Evolutionary conservation across 1,139 yeast species (phyloP), one percentile per base, ranked within the genome.

Genomic region (Debaryomycetaceae sp.): DNA sequence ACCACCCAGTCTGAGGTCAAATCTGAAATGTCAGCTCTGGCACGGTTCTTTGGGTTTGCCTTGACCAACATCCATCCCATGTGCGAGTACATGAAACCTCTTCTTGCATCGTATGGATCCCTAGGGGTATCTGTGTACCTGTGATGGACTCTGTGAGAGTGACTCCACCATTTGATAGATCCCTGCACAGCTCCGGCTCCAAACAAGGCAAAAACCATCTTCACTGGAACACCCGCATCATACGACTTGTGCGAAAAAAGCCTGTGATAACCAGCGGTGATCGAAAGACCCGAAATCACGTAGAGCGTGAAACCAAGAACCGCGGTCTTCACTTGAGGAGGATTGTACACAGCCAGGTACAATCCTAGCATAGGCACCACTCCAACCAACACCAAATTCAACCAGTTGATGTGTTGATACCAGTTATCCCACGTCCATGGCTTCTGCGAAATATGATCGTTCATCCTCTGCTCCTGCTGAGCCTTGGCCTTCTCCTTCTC

Each of bases 151-250:
- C 99, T 84, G 75, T 93, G 99, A 45, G 95, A 86, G 65, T 93
- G 97, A 44, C 95, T 84, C 99, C 99, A 93, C 99, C 99, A 95
- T 72, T 93, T 90, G 66, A 91, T 85, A 42, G 97, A 90, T 54
- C 99, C 99, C 71, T 93, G 96, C 47, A 89, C 90, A 46, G 97
- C 88, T 45, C 96, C 96, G 39, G 96, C 95, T 47, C 99, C 99
- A 54, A 87, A 86, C 40, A 89, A 71, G 38, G 96, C 95, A 58
- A 78, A 85, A 57, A 86, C 77, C 39, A 88, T 53, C 54, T 86
- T 78, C 41, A 89, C 78, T 6, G 96, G 93, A 57, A 75, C 62
- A 43, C 76, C 74, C 39, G 95, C 97, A 47, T 79, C 79, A 68
- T 87, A 93, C 22, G 97, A 76, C 60, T 93, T 84, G 72, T 93